Evolutionary conservation across 2,329 filamentous ascomycete genomes (phyloP).

Genomic region (Xylariaceae sp.): DNA sequence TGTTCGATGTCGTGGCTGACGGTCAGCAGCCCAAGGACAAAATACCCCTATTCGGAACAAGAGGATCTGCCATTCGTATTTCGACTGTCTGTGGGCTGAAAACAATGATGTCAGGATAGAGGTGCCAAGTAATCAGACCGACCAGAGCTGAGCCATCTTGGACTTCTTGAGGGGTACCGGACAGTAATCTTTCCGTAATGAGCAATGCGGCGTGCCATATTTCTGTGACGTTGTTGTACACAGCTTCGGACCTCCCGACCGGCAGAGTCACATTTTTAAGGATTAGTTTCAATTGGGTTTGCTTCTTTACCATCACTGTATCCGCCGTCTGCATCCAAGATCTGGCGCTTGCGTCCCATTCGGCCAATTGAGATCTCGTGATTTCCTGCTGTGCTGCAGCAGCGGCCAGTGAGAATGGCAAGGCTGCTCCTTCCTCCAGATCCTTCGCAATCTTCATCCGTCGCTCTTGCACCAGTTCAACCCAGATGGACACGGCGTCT

Average conservation of each 20-base stretch:
- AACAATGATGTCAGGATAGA: not conserved
- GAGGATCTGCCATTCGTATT: not conserved
- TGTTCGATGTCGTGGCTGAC: not conserved
- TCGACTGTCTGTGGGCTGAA: not conserved
- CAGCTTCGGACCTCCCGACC: not conserved
- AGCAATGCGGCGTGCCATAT: not conserved
- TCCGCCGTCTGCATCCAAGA: conserved; percentile 8
- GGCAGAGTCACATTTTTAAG: not conserved
- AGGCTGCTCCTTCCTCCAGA: not conserved
- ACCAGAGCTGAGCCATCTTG: not conserved
- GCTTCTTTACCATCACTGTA: not conserved
- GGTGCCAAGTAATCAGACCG: not conserved
- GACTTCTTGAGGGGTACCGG: not conserved
- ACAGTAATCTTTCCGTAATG: not conserved
- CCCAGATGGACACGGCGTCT: not conserved
- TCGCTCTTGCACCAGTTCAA: not conserved
- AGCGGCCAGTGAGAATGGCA: not conserved
- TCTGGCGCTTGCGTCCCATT: conserved; percentile 9
- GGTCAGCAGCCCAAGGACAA: not conserved
- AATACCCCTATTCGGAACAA: not conserved
- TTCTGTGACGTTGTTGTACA: not conserved
- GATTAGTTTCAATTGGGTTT: not conserved
- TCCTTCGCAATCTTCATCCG: not conserved
- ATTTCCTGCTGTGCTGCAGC: conserved; percentile 18
- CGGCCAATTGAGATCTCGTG: conserved; percentile 25